These are phyloP conservation scores for Fusarium luffae DNA, from an alignment of 2,329 filamentous ascomycete genomes.

Conservation along the genomic window DNA sequence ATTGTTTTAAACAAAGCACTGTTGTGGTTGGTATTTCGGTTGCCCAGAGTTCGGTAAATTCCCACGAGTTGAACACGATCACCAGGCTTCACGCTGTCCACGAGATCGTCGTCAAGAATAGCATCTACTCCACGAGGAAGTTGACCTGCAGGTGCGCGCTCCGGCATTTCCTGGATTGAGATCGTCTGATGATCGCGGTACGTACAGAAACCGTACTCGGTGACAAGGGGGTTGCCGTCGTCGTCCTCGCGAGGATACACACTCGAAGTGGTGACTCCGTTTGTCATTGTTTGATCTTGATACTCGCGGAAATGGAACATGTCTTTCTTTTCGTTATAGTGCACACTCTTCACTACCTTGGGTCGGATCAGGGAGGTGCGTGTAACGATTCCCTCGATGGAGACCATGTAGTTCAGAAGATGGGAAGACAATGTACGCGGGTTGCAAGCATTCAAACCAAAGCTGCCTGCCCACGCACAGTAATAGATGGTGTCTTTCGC, in stretches of 20 bases:
- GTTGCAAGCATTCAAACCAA: constrained; percentile 94
- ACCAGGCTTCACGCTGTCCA: constrained; percentile 93
- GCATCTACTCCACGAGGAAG: constrained; percentile 95
- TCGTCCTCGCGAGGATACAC: constrained; percentile 96
- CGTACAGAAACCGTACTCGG: constrained; percentile 95
- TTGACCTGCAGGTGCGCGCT: constrained; percentile 93
- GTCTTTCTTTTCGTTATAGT: constrained; percentile 89
- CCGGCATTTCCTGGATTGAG: constrained; percentile 99
- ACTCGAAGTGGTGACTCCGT: constrained; percentile 86
- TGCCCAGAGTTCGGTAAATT: constrained; percentile 92
- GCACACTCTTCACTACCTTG: constrained; percentile 98
- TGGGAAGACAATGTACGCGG: constrained; percentile 89
- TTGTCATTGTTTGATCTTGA: constrained; percentile 97
- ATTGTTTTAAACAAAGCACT: constrained; percentile 96
- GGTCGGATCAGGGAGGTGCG: constrained; percentile 94
- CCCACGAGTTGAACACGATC: constrained; percentile 98
- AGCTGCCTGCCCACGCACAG: constrained; percentile 96
- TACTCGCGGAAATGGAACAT: constrained; percentile 93
- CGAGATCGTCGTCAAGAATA: constrained; percentile 94
- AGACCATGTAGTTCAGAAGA: constrained; percentile 96
- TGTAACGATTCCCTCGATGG: constrained; percentile 96
- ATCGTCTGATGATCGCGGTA: constrained; percentile 98
- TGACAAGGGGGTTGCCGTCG: constrained; percentile 89
- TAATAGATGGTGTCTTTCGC: constrained; percentile 88
- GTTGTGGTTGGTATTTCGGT: constrained; percentile 88